Base-by-base conservation (phyloP, 441 rosid genomes). In the Croton laevigatus region DNA sequence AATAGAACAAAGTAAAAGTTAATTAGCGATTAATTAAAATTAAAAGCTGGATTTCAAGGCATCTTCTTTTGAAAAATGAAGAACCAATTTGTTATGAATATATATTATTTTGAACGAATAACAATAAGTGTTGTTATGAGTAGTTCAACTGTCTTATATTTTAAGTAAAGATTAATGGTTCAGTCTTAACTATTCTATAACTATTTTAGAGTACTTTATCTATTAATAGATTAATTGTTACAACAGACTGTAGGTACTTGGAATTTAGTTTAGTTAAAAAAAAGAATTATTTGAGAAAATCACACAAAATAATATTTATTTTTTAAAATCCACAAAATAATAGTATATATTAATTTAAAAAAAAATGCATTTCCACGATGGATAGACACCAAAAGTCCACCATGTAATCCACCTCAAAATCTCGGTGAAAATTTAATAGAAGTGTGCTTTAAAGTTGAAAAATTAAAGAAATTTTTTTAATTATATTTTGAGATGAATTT, bases 1-100 rank as follows among this genome's bases (percentile, higher is more conserved):
- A 22, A 71, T 61, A 53, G 59, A 71, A 71, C 62, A 71, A 70
- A 63, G 12, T 27, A 63, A 71, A 45, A 14, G 37, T 37, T 40
- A 45, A 49, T 5, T 40, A 14, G 27, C 38, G 48, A 5, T 53
- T 49, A n/a, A 20, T 62, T 38, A 17, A 53, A 16, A 51, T 19
- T 34, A 17, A 53, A 16, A 52, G 13, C 34, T 40, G 32, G 55
- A 71, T 65, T 27, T 62, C 38, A 44, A 17, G 27, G 62, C 4
- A 69, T 61, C 20, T 16, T 48, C 16, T 60, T 61, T 46, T 49
- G 13, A 36, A 6, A n/a, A 13, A 34, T 13, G 36, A 40, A 69
- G 7, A 70, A 32, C 22, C 37, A 10, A 54, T 69, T 27, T 19
- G 58, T 48, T 14, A 34, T 69, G n/a, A 38, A 42, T 62, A 27